Conservation (phyloP, 345 rosid species). For the Atalantia buxifolia region DNA sequence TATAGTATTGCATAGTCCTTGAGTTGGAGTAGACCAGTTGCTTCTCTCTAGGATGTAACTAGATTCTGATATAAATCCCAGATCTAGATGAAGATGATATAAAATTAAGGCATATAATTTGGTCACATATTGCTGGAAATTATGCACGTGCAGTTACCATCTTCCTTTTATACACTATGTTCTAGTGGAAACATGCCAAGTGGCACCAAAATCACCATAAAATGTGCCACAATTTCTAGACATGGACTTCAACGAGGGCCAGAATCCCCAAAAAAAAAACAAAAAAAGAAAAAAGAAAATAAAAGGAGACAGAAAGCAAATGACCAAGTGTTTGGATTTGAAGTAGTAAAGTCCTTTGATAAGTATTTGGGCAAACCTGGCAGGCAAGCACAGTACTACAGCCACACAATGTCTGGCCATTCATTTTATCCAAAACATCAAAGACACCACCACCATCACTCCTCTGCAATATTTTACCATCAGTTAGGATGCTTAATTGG, state of each 20-base stretch:
- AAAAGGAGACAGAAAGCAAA: not conserved
- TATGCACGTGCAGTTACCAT: not conserved
- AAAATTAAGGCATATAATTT: slow-evolving; percentile 1
- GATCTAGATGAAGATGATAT: not conserved
- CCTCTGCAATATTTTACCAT: slow-evolving; percentile 51
- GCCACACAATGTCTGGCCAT: slow-evolving; percentile 81
- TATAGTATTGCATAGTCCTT: not conserved
- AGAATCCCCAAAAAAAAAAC: not conserved
- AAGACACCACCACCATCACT: slow-evolving; percentile 96
- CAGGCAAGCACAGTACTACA: slow-evolving; percentile 76
- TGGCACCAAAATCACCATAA: not conserved
- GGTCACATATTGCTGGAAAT: not conserved
- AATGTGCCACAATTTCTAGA: not conserved
- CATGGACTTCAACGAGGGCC: not conserved
- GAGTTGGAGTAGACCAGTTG: not conserved
- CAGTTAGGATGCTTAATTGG: slow-evolving; percentile 17
- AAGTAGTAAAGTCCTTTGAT: not conserved
- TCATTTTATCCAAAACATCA: slow-evolving; percentile 75
- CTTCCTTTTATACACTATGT: not conserved
- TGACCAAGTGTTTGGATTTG: not conserved
- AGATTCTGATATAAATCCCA: not conserved
- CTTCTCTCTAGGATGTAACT: not conserved
- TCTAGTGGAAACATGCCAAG: not conserved
- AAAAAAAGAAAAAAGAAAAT: no score
- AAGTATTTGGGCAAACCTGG: slow-evolving; percentile 53